Evolutionary conservation across 1,284 basidiomycete species (phyloP).

Genomic region (Heterobasidion occidentale): DNA sequence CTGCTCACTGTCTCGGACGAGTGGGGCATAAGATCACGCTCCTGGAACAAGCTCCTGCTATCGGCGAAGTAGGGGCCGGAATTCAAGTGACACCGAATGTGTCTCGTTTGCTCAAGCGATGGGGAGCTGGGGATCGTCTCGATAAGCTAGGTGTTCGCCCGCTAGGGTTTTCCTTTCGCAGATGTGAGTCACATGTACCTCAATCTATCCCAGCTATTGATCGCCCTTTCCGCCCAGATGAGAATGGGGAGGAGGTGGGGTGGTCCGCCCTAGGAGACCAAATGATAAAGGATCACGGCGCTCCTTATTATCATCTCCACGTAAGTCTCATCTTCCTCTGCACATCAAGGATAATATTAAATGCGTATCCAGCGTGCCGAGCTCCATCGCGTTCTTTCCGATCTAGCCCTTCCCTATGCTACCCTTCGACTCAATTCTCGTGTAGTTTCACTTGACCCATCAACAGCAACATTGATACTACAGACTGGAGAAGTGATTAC

Average conservation of each 20-base stretch:
- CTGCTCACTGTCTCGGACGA: constrained; percentile 23
- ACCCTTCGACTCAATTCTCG: constrained; percentile 17
- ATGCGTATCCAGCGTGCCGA: constrained; percentile 22
- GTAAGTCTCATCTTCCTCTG: not conserved
- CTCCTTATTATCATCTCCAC: constrained; percentile 35
- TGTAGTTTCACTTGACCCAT: constrained; percentile 26
- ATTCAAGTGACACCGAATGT: constrained; percentile 44
- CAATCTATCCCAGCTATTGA: not conserved
- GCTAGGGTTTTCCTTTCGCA: not conserved
- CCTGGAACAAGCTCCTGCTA: constrained; percentile 31
- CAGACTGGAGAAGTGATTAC: constrained; percentile 27
- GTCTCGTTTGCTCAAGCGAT: constrained; percentile 29
- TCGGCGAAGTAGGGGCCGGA: constrained; percentile 42
- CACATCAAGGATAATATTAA: not conserved
- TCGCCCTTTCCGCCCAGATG: constrained; percentile 24
- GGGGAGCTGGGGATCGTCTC: constrained; percentile 31
- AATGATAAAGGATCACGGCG: constrained; percentile 29
- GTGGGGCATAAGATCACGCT: constrained; percentile 32
- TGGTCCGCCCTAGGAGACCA: constrained; percentile 30
- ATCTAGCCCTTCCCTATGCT: constrained; percentile 13
- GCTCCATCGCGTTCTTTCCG: constrained; percentile 22
- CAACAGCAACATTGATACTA: constrained; percentile 26
- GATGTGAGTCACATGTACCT: not conserved
- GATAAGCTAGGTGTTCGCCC: constrained; percentile 24
- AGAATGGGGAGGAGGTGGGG: constrained; percentile 33